Evolutionary conservation across 2,329 filamentous ascomycete genomes (phyloP), one percentile per base, ranked within the genome.

Genomic region (Davidsoniella neocaledoniae): DNA sequence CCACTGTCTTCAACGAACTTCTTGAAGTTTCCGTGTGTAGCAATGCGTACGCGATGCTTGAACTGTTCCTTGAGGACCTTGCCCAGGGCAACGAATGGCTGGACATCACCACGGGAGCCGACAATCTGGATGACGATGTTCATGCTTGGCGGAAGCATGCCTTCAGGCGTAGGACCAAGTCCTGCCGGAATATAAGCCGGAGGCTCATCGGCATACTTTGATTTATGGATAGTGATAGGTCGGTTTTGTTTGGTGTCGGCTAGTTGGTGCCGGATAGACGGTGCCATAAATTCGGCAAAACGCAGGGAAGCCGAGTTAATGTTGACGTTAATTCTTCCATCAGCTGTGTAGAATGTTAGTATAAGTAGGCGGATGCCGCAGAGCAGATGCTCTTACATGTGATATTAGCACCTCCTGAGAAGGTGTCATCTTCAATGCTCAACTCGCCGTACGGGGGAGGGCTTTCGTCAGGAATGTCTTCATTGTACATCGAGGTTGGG

Each of bases 261-360:
- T n/a, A 41, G 39, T 23, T 48, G 46, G 2, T 42, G 38, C 26
- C 17, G 36, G 14, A 46, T 71, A 41, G 72, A 64, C 36, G 69
- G 66, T 5, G 50, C 46, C 29, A 52, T 40, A 33, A 52, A 52
- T 19, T 52, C 39, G 16, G 50, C 40, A 48, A 52, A 48, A 21
- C 46, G 44, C 5, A 43, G 16, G 49, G 71, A 79, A 56, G 77
- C 80, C 61, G 86, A 80, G 59, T 81, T 79, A 64, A 91, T 85
- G 54, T 79, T 80, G 66, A 91, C 86, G 59, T 86, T 79, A 57
- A 91, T 72, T 59, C 86, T 77, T 21, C 85, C 85, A 65, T 88
- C 81, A 53, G 76, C 83, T 78, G 48, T 19, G 19, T 16, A 14
- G 2, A 38, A 19, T 45, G 42, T 52, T 44, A 53, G 46, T 19